Base-by-base conservation (phyloP, 495 filamentous ascomycete genomes). In the Hypoxylon lienhwacheense region DNA sequence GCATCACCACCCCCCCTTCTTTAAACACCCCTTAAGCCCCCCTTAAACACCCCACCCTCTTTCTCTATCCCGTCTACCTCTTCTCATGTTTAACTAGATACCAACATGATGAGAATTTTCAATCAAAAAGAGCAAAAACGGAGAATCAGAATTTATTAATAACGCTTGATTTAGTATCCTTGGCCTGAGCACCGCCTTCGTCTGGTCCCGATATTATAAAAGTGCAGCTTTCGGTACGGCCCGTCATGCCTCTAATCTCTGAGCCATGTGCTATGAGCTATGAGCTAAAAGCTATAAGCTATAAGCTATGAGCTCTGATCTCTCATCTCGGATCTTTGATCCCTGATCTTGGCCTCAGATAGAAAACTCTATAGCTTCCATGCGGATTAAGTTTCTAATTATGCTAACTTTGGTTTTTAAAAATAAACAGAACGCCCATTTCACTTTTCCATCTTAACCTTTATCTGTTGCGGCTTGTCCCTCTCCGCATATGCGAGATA, bases 141-240 rank as follows among this genome's bases (percentile, higher is more conserved):
- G n/a, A n/a, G n/a, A n/a, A n/a, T n/a, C n/a, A n/a, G n/a, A n/a
- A n/a, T n/a, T n/a, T n/a, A n/a, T n/a, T n/a, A n/a, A n/a, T n/a
- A n/a, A n/a, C n/a, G 15, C 29, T 33, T 60, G 28, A 60, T 45
- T 0, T 7, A 60, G 56, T 35, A 47, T 55, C 29, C 46, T 60
- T 17, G 22, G 56, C 10, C 21, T 51, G 4, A 60, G 56, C 25
- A 53, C 46, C 7, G 25, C 47, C 22, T 52, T 61, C 42, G 19
- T 55, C 41, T 56, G 52, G 58, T 61, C 58, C 12, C 47, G 59
- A 40, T 63, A 63, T 28, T 63, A 63, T 12, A 57, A 58, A 35
- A 63, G 59, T 25, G 59, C 59, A 37, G 59, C 59, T 12, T 63
- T 57, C 40, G 59, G 59, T 63, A 58, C 43, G 48, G 53, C 46